These are phyloP conservation scores for Handroanthus guayacan DNA, from an alignment of 257 asterid species.

Conservation along the genomic window DNA sequence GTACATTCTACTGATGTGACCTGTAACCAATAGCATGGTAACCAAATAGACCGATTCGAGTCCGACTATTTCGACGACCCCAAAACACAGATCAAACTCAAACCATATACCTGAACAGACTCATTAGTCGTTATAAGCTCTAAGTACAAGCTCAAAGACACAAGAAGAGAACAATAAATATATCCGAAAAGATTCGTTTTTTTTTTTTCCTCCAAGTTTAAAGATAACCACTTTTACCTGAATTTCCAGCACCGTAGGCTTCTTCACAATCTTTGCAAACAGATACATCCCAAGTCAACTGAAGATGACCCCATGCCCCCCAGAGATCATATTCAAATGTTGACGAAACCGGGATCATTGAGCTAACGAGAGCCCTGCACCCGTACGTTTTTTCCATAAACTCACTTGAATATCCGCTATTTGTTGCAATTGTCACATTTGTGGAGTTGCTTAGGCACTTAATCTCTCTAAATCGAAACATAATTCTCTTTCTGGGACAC, in stretches of 20 bases:
- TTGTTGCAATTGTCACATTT: conserved; percentile 34
- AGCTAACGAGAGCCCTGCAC: conserved; percentile 31
- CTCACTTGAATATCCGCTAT: neutral
- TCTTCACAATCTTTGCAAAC: conserved; percentile 39
- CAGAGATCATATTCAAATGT: neutral
- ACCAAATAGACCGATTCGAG: too few species aligned
- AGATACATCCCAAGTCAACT: conserved; percentile 43
- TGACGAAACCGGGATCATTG: conserved; percentile 40
- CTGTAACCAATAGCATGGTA: too few species aligned
- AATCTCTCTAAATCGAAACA: conserved; percentile 5
- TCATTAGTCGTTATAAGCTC: too few species aligned
- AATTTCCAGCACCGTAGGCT: neutral
- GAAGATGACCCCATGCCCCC: conserved; percentile 20
- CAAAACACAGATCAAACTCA: too few species aligned
- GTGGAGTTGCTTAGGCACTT: conserved; percentile 45
- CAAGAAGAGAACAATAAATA: too few species aligned
- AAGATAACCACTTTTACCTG: conserved; percentile 13
- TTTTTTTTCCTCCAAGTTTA: neutral
- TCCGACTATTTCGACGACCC: too few species aligned
- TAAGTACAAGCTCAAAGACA: too few species aligned
- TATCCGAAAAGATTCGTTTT: too few species aligned
- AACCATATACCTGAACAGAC: too few species aligned
- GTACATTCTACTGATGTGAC: too few species aligned
- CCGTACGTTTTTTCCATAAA: conserved; percentile 27
- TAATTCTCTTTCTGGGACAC: conserved; percentile 30